Evolutionary conservation across 495 filamentous ascomycete species (phyloP).

Genomic region (Trichoderma erinaceum): DNA sequence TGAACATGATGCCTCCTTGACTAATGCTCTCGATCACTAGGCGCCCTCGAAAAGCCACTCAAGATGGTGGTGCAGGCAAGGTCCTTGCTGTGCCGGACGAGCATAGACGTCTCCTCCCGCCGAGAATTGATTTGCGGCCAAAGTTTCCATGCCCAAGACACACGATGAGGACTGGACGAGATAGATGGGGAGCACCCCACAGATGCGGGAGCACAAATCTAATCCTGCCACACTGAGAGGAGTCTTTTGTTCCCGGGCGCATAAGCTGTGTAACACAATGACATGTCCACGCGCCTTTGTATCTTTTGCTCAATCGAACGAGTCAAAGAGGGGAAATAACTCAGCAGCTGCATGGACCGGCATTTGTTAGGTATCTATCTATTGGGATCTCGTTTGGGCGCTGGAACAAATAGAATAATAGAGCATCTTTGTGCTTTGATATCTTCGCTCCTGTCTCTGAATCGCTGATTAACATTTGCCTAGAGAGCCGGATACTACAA

Average conservation of each 20-base stretch:
- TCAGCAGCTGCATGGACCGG: background rate
- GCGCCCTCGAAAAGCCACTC: background rate
- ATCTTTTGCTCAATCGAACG: background rate
- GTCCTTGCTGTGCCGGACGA: background rate
- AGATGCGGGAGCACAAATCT: slow-evolving; percentile 7
- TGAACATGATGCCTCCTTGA: background rate
- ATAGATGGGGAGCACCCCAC: background rate
- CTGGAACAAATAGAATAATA: too few relatives aligned
- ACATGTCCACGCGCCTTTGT: background rate
- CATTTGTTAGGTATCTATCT: background rate
- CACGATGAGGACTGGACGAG: background rate
- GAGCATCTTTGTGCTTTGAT: too few relatives aligned
- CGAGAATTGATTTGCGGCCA: background rate
- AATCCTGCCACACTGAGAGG: background rate
- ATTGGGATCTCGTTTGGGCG: background rate
- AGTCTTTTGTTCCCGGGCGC: slow-evolving; percentile 2
- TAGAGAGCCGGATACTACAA: too few relatives aligned
- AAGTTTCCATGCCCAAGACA: background rate
- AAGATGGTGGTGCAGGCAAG: background rate
- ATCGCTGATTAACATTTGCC: too few relatives aligned
- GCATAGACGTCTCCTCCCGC: background rate
- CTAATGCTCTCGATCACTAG: background rate
- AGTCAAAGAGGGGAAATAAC: background rate
- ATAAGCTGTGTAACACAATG: background rate
- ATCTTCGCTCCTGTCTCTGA: too few relatives aligned